These are phyloP conservation scores for Pyricularia sp. DNA, from an alignment of 2,329 filamentous ascomycete genomes.

Conservation along the genomic window DNA sequence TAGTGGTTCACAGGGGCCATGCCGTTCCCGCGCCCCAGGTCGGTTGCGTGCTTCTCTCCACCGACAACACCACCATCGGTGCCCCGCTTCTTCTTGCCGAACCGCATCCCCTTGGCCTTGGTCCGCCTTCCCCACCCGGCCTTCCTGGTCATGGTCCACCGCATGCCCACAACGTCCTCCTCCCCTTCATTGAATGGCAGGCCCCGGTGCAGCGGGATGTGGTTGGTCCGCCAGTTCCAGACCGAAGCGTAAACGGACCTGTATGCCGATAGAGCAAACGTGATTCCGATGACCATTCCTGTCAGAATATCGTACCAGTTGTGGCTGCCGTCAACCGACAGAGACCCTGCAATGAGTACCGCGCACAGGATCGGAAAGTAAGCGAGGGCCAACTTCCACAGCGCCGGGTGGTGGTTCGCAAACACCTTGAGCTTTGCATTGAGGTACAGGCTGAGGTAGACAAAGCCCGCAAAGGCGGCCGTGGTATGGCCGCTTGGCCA, in stretches of 20 bases:
- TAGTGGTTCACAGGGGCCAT: background rate
- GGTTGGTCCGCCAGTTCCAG: conserved; percentile 60
- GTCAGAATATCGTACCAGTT: conserved; percentile 66
- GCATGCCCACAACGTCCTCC: background rate
- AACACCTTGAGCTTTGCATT: conserved; percentile 74
- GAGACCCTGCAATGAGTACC: conserved; percentile 55
- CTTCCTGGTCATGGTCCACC: conserved; percentile 3
- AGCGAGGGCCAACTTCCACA: conserved; percentile 64
- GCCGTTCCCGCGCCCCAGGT: background rate
- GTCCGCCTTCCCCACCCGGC: conserved; percentile 4
- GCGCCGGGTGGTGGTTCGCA: conserved; percentile 59
- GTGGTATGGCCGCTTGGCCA: conserved; percentile 69
- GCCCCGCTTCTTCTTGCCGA: background rate
- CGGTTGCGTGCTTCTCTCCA: background rate
- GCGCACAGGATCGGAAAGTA: conserved; percentile 61
- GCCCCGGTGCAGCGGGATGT: conserved; percentile 48
- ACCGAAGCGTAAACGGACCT: conserved; percentile 57
- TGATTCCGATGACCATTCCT: conserved; percentile 52
- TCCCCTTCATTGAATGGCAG: conserved; percentile 20
- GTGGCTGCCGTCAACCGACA: conserved; percentile 67
- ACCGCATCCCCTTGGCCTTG: background rate
- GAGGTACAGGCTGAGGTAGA: conserved; percentile 63
- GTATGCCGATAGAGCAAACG: conserved; percentile 54
- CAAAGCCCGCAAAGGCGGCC: conserved; percentile 62
- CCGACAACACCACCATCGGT: background rate